Conservation (phyloP, 768 basidiomycete genomes). For the Hypholoma fasciculare region DNA sequence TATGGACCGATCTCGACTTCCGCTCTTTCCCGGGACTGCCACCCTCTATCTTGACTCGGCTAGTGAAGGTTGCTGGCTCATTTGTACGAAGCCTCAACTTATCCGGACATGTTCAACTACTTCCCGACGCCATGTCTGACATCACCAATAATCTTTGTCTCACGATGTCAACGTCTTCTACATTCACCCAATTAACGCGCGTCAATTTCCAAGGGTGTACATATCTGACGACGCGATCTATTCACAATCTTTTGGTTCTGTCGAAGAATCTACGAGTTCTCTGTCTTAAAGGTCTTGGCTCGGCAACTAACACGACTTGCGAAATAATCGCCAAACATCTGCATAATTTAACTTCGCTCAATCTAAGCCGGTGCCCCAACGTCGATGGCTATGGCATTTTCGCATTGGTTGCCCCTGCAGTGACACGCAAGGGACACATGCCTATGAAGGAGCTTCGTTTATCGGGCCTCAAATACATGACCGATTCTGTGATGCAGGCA, state of each 20-base stretch:
- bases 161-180: conserved; percentile 30
- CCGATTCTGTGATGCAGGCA: conserved; percentile 60
- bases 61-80: conserved; percentile 57
- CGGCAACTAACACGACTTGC: conserved; percentile 76
- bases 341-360: conserved; percentile 54
- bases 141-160: conserved; percentile 58
- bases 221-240: conserved; percentile 59
- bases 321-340: conserved; percentile 63
- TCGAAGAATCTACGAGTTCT: conserved; percentile 61
- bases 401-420: conserved; percentile 42
- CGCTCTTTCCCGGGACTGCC: conserved; percentile 61
- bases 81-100: conserved; percentile 67
- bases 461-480: conserved; percentile 63
- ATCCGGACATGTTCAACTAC: conserved; percentile 56
- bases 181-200: conserved; percentile 66
- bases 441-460: conserved; percentile 63
- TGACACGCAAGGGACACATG: conserved; percentile 47
- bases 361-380: conserved; percentile 71
- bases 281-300: conserved; percentile 64
- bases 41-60: conserved; percentile 45
- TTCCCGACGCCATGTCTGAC: conserved; percentile 47
- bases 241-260: conserved; percentile 68
- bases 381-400: conserved; percentile 66
- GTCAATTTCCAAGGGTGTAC: conserved; percentile 77
- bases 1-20: conserved; percentile 75